These are phyloP conservation scores for Neophaeococcomyces mojaviensis DNA, from an alignment of 2,329 filamentous ascomycete species.

Conservation along the genomic window DNA sequence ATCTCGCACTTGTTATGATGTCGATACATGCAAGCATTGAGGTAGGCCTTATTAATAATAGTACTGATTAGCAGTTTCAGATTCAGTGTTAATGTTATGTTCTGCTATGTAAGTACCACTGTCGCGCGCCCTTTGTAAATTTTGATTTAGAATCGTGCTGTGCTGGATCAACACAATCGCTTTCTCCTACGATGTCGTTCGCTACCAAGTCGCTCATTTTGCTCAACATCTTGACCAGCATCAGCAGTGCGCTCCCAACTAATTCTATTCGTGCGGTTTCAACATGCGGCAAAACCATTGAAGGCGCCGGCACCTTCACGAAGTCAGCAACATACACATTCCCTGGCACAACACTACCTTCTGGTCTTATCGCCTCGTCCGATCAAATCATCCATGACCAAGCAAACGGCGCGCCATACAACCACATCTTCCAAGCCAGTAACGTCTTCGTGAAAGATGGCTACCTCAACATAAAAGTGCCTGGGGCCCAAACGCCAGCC, in stretches of 20 bases:
- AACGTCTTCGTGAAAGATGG: conserved; percentile 17
- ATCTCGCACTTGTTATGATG: background rate
- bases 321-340: conserved; percentile 18
- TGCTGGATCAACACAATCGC: background rate
- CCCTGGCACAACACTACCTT: conserved; percentile 10
- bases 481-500: conserved; percentile 14
- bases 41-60: background rate
- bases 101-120: background rate
- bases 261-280: background rate
- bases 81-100: background rate
- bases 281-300: background rate
- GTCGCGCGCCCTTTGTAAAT: background rate
- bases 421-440: conserved; percentile 13
- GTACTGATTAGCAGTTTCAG: background rate
- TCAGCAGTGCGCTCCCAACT: background rate
- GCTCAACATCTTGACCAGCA: conserved; percentile 3
- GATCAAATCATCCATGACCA: conserved; percentile 8
- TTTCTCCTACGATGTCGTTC: conserved; percentile 8
- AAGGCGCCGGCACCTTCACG: conserved; percentile 14
- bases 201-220: conserved; percentile 8
- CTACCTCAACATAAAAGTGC: conserved; percentile 16
- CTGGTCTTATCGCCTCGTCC: conserved; percentile 13
- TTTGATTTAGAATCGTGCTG: background rate
- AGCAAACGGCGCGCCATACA: conserved; percentile 10
- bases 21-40: background rate